Evolutionary conservation across 164 flowering plant species (phyloP).

Genomic region (Tetrastigma voinierianum): DNA sequence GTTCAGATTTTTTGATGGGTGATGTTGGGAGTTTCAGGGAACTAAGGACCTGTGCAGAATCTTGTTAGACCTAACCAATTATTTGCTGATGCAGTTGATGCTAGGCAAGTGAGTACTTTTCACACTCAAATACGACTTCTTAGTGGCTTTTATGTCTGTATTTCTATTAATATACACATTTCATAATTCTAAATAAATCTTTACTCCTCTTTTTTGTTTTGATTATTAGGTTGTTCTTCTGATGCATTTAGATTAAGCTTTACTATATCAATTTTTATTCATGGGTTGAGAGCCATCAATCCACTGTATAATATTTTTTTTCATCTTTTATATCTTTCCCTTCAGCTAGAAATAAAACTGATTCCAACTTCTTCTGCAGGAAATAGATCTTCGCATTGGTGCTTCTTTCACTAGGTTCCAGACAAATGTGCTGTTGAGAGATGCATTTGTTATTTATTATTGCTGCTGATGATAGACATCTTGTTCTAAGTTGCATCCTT

Average conservation of each 20-base stretch:
- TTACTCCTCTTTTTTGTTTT: neutral
- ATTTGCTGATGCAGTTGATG: slow-evolving; percentile 95
- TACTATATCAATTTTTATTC: neutral
- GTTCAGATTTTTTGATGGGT: neutral
- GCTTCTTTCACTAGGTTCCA: slow-evolving; percentile 99
- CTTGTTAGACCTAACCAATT: slow-evolving; percentile 69
- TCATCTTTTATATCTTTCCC: neutral
- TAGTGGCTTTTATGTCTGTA: too few relatives aligned
- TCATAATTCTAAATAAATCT: neutral
- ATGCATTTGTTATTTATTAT: slow-evolving; percentile 70
- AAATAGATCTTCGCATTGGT: slow-evolving; percentile 95
- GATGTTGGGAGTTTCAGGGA: slow-evolving; percentile 48
- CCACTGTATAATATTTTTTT: too few relatives aligned
- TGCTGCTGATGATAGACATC: slow-evolving; percentile 52
- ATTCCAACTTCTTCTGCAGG: slow-evolving; percentile 43
- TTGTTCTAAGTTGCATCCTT: slow-evolving; percentile 92
- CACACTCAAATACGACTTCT: neutral
- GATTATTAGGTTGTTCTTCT: neutral
- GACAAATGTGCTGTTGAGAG: slow-evolving; percentile 82
- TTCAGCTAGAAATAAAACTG: neutral
- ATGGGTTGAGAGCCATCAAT: too few relatives aligned
- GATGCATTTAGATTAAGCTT: neutral
- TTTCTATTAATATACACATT: too few relatives aligned
- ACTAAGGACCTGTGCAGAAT: slow-evolving; percentile 60
- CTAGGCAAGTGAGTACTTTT: slow-evolving; percentile 67